A percentile compares a stretch with the other conserved stretches of the same genome.
These are phyloP conservation scores for Kodamaea fungicola DNA, from an alignment of 1,139 yeast species.

Conservation along the genomic window DNA sequence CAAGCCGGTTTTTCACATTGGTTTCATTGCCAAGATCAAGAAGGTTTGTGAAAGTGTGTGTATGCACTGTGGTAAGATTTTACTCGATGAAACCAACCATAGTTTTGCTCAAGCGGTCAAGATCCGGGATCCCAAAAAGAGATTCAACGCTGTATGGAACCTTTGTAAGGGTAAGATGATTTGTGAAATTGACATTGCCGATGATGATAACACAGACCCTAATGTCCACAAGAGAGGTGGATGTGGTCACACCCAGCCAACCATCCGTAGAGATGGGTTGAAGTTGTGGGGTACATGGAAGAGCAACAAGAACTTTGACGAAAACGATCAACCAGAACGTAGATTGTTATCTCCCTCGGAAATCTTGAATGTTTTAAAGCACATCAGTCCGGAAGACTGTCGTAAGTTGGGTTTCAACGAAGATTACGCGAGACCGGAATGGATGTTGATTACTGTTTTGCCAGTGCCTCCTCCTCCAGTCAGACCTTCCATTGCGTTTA, in stretches of 20 bases:
- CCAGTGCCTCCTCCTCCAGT: conserved; percentile 99
- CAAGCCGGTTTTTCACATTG: conserved; percentile 97
- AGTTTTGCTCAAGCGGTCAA: conserved; percentile 85
- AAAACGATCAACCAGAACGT: conserved; percentile 88
- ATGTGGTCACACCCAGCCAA: conserved; percentile 96
- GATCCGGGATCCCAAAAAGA: conserved; percentile 89
- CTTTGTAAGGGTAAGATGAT: conserved; percentile 88
- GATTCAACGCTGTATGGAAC: conserved; percentile 96
- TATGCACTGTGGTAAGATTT: conserved; percentile 95
- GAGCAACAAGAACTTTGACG: conserved; percentile 73
- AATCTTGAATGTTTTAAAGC: conserved; percentile 86
- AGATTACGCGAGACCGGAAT: conserved; percentile 97
- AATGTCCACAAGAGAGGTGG: conserved; percentile 77
- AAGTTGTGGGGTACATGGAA: conserved; percentile 98
- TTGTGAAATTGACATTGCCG: conserved; percentile 84
- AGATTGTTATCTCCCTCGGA: conserved; percentile 86
- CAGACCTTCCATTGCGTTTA: conserved; percentile 96
- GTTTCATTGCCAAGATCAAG: conserved; percentile 88
- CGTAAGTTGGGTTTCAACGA: conserved; percentile 82
- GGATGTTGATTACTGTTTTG: conserved; percentile 94
- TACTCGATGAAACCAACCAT: conserved; percentile 82
- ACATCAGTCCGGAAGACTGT: conserved; percentile 83
- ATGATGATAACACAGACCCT: conserved; percentile 50
- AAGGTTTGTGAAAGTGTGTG: conserved; percentile 96
- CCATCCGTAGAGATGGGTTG: conserved; percentile 92